Percentiles rank a stretch among this genome's conserved stretches.
Evolutionary conservation across 768 basidiomycete genomes (phyloP).

Genomic region (Termitomyces sp.): DNA sequence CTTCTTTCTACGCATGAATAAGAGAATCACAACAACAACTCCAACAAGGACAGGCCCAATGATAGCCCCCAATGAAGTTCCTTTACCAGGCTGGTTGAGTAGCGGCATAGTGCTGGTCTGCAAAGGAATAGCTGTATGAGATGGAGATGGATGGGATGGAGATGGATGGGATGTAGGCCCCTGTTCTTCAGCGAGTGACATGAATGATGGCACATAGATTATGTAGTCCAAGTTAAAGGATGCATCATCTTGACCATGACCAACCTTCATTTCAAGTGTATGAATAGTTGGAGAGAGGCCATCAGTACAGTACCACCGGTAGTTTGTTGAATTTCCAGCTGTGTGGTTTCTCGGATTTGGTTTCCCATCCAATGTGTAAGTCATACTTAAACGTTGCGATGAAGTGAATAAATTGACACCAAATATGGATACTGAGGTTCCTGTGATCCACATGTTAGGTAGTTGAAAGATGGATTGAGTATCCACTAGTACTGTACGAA

Average conservation of each 20-base stretch:
- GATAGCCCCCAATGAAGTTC: not conserved
- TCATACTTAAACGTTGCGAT: not conserved
- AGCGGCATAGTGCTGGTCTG: not conserved
- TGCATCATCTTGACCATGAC: not conserved
- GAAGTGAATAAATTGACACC: not conserved
- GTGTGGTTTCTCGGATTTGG: not conserved
- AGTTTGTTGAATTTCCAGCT: not conserved
- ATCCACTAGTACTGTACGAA: not conserved
- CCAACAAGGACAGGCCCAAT: not conserved
- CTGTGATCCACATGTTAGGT: not conserved
- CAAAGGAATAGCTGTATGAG: too few species aligned
- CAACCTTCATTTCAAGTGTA: not conserved
- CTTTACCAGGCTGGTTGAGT: not conserved
- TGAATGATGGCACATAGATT: not conserved
- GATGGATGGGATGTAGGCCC: not conserved
- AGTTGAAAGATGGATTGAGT: not conserved
- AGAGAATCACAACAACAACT: not conserved
- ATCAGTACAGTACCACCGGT: not conserved
- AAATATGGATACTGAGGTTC: not conserved
- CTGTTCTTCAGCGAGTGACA: not conserved
- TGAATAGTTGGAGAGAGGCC: not conserved
- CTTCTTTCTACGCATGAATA: not conserved
- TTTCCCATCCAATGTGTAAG: not conserved
- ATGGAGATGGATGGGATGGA: not conserved
- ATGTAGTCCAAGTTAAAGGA: not conserved